Evolutionary conservation across 345 rosid species (phyloP), one percentile per base, ranked within the genome.

Genomic region (Melastoma malabathricum): DNA sequence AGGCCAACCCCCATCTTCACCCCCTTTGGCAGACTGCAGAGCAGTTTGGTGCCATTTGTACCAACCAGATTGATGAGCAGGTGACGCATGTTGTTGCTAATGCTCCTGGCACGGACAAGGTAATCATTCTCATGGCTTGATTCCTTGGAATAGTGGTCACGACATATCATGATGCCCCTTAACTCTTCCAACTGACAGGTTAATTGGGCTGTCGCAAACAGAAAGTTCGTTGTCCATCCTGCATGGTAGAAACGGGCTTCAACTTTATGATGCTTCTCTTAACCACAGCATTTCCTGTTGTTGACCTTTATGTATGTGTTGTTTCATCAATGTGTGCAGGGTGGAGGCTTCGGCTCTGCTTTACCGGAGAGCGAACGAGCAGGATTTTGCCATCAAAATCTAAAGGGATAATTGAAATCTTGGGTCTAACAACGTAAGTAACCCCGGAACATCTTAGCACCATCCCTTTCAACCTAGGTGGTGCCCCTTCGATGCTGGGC

Each of bases 311-410:
- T 18, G 25, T 61, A 48, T 22, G 66, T 57, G 5, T 45, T 41
- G 31, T 47, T 6, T 47, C 13, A 14, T 34, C n/a, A 19, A n/a
- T 51, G 59, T 49, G 50, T 57, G 68, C 80, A 92, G 99, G 99
- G 99, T 92, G 72, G 99, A 92, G 78, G 99, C 99, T 45, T 88
- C 99, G 27, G 88, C 99, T 52, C 70, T 88, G 75, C 94, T 92
- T 56, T 92, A 92, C 54, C 77, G 89, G 75, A 84, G 97, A 71
- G 99, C 95, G 53, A 92, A 76, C 44, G 99, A 92, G 66, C 75
- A 64, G 46, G 84, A 84, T 64, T 92, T 73, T 78, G 69, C 90
- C 60, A 77, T 92, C 69, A 92, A 84, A 77, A 69, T 70, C 17
- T 81, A 79, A 82, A 64, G 46, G 47, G 65, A 46, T 19, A 48